Evolutionary conservation across 805 yeast species (phyloP), one percentile per base, ranked within the genome.

Genomic region (Schwanniomyces occidentalis): DNA sequence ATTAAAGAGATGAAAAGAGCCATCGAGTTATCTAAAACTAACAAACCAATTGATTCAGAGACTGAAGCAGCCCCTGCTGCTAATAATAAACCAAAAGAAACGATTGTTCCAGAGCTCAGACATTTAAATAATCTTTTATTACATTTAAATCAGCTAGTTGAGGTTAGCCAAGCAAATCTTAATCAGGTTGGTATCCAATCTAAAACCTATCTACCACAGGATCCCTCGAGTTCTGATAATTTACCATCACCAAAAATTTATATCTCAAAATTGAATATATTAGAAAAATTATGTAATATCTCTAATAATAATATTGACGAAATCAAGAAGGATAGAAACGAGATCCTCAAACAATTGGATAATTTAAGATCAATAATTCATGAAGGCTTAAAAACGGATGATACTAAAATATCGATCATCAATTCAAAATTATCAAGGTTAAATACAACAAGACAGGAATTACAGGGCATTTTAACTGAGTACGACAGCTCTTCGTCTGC

Each of bases 231-330:
- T n/a, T 51, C 60, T 30, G 71, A 66, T 24, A 55, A 54, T 37
- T 54, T 69, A 30, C 73, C 73, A 3, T 54, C 63, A 24, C 67
- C 69, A 3, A 53, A 51, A 19, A 56, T 56, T 13, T 67, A 67
- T 46, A 52, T 67, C 6, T 48, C 68, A 14, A 69, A 69, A 42
- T 56, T 68, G 33, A 63, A 61, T 32, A 50, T 54, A 30, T 48
- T 68, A 37, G 72, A 68, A 38, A 63, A 63, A 35, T 42, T 67
- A 30, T 61, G 72, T 35, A 50, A 48, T 10, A 51, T 56, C 16
- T 56, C 71, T 5, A 48, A 49, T 6, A 42, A 51, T 14, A 65
- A 58, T 44, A 49, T 67, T 30, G 50, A 49, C 15, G 63, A 59
- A n/a, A 55, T 61, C 12, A 58, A 56, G 36, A 40, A 42, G 8